A percentile compares a stretch with the other conserved stretches of the same genome.
These are phyloP conservation scores for Osmanthus fragrans DNA, from an alignment of 257 asterid species.

Conservation along the genomic window DNA sequence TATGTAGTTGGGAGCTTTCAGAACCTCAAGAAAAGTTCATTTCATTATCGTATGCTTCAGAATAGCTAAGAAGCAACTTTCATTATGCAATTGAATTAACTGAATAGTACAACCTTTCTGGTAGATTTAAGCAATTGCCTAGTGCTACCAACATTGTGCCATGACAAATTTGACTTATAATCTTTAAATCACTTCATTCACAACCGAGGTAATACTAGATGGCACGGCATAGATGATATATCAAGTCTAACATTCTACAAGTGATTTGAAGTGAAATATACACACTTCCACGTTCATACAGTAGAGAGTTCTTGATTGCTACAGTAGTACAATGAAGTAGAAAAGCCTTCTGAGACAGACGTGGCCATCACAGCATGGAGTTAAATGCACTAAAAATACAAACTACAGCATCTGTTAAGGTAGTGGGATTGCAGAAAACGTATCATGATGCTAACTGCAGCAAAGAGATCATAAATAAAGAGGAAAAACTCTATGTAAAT, in stretches of 20 bases:
- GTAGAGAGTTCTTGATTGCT: background rate
- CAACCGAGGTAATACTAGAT: background rate
- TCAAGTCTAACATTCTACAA: background rate
- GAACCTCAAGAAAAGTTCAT: background rate
- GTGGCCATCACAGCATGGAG: background rate
- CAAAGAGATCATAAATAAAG: conserved; percentile 10
- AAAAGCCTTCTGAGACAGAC: conserved; percentile 1
- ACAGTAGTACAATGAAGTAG: background rate
- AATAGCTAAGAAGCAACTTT: too few species aligned
- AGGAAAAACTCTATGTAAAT: background rate
- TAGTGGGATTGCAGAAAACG: conserved; percentile 22
- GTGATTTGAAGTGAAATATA: background rate
- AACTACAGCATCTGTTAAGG: conserved; percentile 14
- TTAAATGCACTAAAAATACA: conserved; percentile 6
- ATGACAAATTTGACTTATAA: background rate
- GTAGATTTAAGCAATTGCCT: background rate
- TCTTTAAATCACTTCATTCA: background rate
- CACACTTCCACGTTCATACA: background rate
- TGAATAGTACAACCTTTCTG: too few species aligned
- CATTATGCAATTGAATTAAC: too few species aligned
- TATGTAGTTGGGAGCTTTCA: background rate
- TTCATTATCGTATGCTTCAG: background rate
- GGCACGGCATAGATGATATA: background rate
- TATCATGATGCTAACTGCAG: conserved; percentile 21
- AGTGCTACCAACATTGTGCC: background rate